Conservation (phyloP, 2,329 filamentous ascomycete species). For the Scedosporium dehoogii region DNA sequence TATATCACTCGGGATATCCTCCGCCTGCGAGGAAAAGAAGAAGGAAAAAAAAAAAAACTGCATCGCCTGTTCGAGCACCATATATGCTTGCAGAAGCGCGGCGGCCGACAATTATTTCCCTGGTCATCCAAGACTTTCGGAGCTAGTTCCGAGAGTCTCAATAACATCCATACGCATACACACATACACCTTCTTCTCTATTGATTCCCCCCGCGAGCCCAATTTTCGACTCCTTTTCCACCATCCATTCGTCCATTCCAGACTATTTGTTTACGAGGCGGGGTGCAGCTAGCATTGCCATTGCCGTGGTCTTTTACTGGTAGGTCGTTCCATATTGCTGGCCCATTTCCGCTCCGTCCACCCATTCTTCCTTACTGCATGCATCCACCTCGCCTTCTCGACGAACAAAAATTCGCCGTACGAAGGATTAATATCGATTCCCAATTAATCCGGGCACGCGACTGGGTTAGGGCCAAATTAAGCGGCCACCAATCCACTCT, state of each 20-base stretch:
- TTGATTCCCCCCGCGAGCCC: neutral
- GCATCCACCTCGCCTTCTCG: neutral
- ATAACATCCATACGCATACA: neutral
- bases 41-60: neutral
- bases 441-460: conserved; percentile 8
- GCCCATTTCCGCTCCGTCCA: too few relatives aligned
- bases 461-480: conserved; percentile 4
- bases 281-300: neutral
- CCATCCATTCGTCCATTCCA: neutral
- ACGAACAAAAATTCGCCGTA: neutral
- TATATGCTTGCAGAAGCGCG: neutral
- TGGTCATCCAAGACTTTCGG: neutral
- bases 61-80: too few relatives aligned
- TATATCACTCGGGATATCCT: neutral
- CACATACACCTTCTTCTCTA: neutral
- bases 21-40: neutral
- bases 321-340: neutral
- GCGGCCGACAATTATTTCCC: neutral
- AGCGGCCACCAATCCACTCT: conserved; percentile 1
- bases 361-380: neutral
- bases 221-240: neutral
- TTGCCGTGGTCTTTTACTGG: neutral
- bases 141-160: neutral
- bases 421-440: neutral
- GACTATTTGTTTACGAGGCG: neutral